Base-by-base conservation (phyloP, 768 basidiomycete species). In the Leccinum obscurum region DNA sequence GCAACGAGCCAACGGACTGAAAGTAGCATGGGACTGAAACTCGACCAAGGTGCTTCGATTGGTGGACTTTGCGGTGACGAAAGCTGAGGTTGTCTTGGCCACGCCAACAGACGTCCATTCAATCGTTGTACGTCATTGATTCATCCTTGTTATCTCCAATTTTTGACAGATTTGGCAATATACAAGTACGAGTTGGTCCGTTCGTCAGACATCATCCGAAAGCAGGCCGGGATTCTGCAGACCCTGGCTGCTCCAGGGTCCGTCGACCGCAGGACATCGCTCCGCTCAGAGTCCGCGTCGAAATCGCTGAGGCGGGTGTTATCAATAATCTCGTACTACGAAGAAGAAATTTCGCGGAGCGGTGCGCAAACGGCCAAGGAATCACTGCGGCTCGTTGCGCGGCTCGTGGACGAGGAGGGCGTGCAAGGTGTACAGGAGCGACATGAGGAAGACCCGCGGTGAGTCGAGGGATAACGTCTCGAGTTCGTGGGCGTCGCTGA, bases 141-240 rank as follows among this genome's bases (percentile, higher is more conserved):
- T 44, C n/a, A 44, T 1, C 28, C 7, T n/a, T 57, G 37, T 35
- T 61, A 28, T 48, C 54, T 54, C 50, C 37, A 15, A 46, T 32
- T 57, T 37, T 41, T 54, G 57, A 60, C 44, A 51, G 32, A 34
- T 22, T 20, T 49, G 35, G 32, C 15, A 14, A 53, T 32, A 14
- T 54, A n/a, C 24, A 50, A 89, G 86, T 89, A 90, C 62, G 87
- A 90, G 63, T 76, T 89, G 20, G 81, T 88, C 22, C 81, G 87
- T 20, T 85, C 84, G 6, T 77, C 82, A 5, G 63, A 76, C 3
- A 70, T 77, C 39, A 68, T 89, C 34, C 77, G 76, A 54, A 84
- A 80, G 59, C 85, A 88, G 62, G 60, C 67, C 32, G 64, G 63
- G 0, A 70, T 86, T 26, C 69, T 87, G 30, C 76, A 80, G 50